phyloP scores from a whole-genome alignment of 805 yeast genomes.

The Candida nonsorbophila region DNA sequence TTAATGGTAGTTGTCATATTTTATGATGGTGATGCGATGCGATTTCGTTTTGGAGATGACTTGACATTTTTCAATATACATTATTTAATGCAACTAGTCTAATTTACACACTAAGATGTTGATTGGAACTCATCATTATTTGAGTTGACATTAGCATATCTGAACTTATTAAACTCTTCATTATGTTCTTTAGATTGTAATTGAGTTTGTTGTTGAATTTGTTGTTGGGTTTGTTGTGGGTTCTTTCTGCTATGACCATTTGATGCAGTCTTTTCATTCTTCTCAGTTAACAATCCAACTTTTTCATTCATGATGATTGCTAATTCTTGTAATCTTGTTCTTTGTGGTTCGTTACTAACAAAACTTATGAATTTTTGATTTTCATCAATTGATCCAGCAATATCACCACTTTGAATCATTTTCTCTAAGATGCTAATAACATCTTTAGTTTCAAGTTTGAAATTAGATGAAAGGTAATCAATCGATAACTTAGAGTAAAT shows the following conservation, averaged over 20 bases:
- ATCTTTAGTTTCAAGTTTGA: slow-evolving; percentile 52
- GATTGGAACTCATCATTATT: slow-evolving; percentile 42
- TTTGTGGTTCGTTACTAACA: slow-evolving; percentile 64
- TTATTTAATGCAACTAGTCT: too few relatives aligned
- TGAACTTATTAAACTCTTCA: slow-evolving; percentile 36
- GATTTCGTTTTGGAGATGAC: too few relatives aligned
- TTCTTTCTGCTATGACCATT: slow-evolving; percentile 57
- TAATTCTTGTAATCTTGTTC: slow-evolving; percentile 80
- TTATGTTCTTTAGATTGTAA: slow-evolving; percentile 5
- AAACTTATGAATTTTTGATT: slow-evolving; percentile 63
- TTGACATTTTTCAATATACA: too few relatives aligned
- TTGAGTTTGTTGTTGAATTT: slow-evolving; percentile 24
- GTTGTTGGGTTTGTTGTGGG: slow-evolving; percentile 32
- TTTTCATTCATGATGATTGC: slow-evolving; percentile 82
- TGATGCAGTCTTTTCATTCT: slow-evolving; percentile 77
- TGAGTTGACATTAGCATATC: slow-evolving; percentile 40
- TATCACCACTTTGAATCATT: slow-evolving; percentile 74
- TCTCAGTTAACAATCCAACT: slow-evolving; percentile 70
- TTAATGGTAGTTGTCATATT: slow-evolving; percentile 2
- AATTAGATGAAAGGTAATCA: slow-evolving; percentile 56
- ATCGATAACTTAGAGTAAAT: slow-evolving; percentile 73
- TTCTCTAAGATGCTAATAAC: slow-evolving; percentile 63
- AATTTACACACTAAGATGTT: too few relatives aligned
- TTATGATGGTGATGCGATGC: background rate
- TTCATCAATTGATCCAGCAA: slow-evolving; percentile 72